Evolutionary conservation across 1,284 basidiomycete genomes (phyloP).

Genomic region (Irpex sp.): DNA sequence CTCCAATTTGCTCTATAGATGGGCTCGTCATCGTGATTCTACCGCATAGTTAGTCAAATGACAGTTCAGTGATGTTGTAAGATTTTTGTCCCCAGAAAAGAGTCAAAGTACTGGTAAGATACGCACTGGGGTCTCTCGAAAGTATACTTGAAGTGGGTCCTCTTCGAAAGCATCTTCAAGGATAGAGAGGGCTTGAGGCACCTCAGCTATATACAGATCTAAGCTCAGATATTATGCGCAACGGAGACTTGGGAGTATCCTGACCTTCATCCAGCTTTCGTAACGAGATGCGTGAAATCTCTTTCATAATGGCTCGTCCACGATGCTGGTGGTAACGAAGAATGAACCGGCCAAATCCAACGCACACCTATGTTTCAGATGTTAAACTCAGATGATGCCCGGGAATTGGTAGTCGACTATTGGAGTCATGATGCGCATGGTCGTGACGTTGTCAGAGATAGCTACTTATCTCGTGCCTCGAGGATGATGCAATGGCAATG

Average conservation of each 20-base stretch:
- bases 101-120: neutral
- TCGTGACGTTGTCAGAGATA: no score
- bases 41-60: neutral
- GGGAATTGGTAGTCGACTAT: no score
- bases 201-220: neutral
- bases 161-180: neutral
- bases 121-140: neutral
- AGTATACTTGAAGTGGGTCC: neutral
- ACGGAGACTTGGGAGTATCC: neutral
- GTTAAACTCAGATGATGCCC: no score
- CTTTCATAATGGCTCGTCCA: neutral
- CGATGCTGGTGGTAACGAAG: neutral
- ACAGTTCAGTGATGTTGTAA: no score
- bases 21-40: neutral
- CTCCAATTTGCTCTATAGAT: neutral
- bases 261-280: neutral
- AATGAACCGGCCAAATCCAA: no score
- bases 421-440: no score
- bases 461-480: no score
- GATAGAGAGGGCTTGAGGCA: neutral
- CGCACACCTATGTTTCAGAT: no score
- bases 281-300: neutral
- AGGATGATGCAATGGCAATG: no score
- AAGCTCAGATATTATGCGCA: neutral
- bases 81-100: no score